Evolutionary conservation across 208 protist genomes (phyloP).

Genomic region (Leishmania lainsoni): DNA sequence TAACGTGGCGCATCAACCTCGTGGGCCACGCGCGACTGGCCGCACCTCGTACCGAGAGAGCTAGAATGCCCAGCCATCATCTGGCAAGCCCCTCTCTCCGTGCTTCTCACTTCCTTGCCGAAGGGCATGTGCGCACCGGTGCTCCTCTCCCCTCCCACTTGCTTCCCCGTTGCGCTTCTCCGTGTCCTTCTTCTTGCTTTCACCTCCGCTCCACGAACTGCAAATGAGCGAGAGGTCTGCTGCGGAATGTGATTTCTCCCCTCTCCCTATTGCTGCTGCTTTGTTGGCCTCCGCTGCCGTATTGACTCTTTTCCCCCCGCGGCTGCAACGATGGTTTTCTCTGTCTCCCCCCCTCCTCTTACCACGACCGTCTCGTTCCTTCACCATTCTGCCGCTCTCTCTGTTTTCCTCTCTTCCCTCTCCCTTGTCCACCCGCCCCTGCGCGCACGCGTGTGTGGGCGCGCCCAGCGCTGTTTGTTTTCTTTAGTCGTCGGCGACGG

Average conservation of each 20-base stretch:
- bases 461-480: neutral
- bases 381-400: too few relatives aligned
- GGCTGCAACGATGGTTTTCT: too few relatives aligned
- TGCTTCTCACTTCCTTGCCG: neutral
- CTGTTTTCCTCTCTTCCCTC: too few relatives aligned
- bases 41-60: neutral
- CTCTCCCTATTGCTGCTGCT: neutral
- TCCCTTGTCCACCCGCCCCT: too few relatives aligned
- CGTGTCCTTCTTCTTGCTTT: neutral
- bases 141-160: neutral
- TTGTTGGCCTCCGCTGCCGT: too few relatives aligned
- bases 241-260: slow-evolving; percentile 10
- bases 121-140: neutral
- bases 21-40: neutral
- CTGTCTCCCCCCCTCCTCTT: too few relatives aligned
- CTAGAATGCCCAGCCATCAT: neutral
- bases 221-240: too few relatives aligned
- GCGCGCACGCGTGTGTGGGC: too few relatives aligned
- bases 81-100: neutral
- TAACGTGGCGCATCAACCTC: neutral
- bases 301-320: too few relatives aligned
- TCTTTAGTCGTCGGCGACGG: neutral
- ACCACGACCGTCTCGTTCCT: too few relatives aligned
- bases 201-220: neutral
- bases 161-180: neutral